Conservation (phyloP, 805 yeast genomes). For the Maudiozyma turicensis region DNA sequence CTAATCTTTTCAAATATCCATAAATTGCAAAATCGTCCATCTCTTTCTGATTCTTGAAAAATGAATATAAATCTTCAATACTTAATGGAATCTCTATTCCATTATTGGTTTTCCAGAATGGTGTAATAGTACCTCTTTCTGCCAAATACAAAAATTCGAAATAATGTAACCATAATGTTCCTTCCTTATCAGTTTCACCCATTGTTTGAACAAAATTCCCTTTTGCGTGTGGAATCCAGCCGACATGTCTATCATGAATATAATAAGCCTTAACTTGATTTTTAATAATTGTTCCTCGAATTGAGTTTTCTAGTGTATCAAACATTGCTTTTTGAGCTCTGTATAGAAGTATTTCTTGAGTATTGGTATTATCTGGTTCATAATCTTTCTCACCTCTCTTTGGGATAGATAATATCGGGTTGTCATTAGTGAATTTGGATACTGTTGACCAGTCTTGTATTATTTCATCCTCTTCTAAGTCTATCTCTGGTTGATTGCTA, state of each 20-base stretch:
- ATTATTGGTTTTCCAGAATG: constrained; percentile 21
- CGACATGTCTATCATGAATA: constrained; percentile 27
- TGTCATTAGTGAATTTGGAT: constrained; percentile 18
- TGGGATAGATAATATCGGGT: constrained; percentile 34
- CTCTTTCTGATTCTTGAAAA: constrained; percentile 33
- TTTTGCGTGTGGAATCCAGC: constrained; percentile 39
- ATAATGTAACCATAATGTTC: constrained; percentile 43
- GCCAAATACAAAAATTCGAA: constrained; percentile 70
- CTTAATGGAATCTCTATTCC: constrained; percentile 34
- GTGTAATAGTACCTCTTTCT: constrained; percentile 64
- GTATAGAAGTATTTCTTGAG: constrained; percentile 40
- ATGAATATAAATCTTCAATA: constrained; percentile 54
- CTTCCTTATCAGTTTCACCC: constrained; percentile 48
- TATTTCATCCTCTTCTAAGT: constrained; percentile 35
- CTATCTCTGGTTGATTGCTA: constrained; percentile 8
- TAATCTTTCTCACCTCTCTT: constrained; percentile 79
- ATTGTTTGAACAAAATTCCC: constrained; percentile 69
- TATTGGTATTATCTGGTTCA: constrained; percentile 65
- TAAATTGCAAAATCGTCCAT: constrained; percentile 57
- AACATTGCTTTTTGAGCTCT: constrained; percentile 64
- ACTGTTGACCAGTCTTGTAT: constrained; percentile 46
- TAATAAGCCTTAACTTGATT: constrained; percentile 45
- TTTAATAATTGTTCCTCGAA: constrained; percentile 40
- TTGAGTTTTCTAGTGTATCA: constrained; percentile 41
- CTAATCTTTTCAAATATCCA: constrained; percentile 64